Evolutionary conservation across 2,329 filamentous ascomycete genomes (phyloP).

Genomic region (Zasmidium angulare): DNA sequence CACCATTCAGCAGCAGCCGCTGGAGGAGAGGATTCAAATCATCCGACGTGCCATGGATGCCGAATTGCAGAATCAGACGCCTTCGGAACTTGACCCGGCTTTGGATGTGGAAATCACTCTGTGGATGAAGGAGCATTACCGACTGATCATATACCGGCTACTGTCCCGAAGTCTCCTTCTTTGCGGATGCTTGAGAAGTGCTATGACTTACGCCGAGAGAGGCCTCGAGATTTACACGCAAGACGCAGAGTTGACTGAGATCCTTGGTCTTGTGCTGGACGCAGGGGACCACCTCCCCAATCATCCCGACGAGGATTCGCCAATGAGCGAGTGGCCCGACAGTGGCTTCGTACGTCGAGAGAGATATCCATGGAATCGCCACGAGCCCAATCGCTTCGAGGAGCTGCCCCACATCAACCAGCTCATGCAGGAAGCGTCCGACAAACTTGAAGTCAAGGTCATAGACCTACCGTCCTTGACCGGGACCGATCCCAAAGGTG

Average conservation of each 20-base stretch:
- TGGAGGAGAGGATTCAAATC: slow-evolving; percentile 40
- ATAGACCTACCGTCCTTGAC: slow-evolving; percentile 71
- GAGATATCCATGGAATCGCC: slow-evolving; percentile 62
- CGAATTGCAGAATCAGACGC: slow-evolving; percentile 14
- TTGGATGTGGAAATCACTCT: slow-evolving; percentile 31
- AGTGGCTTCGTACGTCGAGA: slow-evolving; percentile 67
- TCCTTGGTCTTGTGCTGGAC: slow-evolving; percentile 51
- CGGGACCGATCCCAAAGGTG: slow-evolving; percentile 18
- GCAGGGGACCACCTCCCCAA: slow-evolving; percentile 2
- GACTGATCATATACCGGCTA: slow-evolving; percentile 25
- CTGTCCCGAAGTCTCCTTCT: slow-evolving; percentile 54
- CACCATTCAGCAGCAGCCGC: slow-evolving; percentile 26
- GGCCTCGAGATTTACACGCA: slow-evolving; percentile 58
- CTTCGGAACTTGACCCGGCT: slow-evolving; percentile 21
- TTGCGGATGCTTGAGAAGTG: slow-evolving; percentile 66
- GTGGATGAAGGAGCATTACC: slow-evolving; percentile 50
- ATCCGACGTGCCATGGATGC: slow-evolving; percentile 28
- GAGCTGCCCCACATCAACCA: slow-evolving; percentile 68
- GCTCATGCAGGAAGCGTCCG: slow-evolving; percentile 67
- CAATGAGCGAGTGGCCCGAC: slow-evolving; percentile 58
- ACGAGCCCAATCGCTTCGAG: slow-evolving; percentile 60
- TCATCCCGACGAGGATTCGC: neutral
- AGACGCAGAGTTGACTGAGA: slow-evolving; percentile 57
- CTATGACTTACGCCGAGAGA: slow-evolving; percentile 63
- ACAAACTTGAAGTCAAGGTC: slow-evolving; percentile 77